Conservation (phyloP, 1,284 basidiomycete species). For the Erythrobasidium hasegawianum region DNA sequence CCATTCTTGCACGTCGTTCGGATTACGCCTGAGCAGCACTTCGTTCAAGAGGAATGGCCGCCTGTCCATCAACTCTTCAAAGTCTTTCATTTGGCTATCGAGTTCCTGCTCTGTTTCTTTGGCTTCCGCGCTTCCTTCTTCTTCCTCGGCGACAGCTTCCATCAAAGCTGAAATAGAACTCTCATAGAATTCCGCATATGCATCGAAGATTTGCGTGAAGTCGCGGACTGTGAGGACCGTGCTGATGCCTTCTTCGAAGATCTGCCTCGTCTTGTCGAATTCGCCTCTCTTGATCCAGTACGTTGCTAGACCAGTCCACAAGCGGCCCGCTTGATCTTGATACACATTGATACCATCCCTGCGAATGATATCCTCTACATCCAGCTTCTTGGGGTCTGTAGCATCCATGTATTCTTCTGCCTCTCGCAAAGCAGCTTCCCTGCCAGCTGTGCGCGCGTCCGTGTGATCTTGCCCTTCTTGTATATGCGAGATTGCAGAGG, state of each 20-base stretch:
- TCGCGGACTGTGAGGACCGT: conserved; percentile 89
- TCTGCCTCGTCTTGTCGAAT: conserved; percentile 73
- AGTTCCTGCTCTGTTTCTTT: conserved; percentile 78
- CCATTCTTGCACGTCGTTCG: conserved; percentile 99
- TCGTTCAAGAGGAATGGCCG: conserved; percentile 96
- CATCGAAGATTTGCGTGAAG: conserved; percentile 97
- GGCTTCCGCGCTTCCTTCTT: conserved; percentile 68
- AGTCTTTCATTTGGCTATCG: conserved; percentile 84
- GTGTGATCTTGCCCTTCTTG: conserved; percentile 18
- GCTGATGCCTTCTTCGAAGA: conserved; percentile 80
- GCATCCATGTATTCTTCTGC: conserved; percentile 66
- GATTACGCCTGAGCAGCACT: conserved; percentile 86
- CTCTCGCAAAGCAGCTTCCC: conserved; percentile 60
- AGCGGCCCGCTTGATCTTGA: conserved; percentile 90
- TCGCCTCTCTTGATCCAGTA: conserved; percentile 98
- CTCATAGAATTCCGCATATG: conserved; percentile 91
- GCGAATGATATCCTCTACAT: conserved; percentile 79
- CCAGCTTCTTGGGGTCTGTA: conserved; percentile 65
- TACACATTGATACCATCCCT: conserved; percentile 82
- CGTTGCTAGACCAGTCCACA: conserved; percentile 95
- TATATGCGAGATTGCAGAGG: conserved; percentile 43
- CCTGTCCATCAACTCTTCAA: conserved; percentile 91
- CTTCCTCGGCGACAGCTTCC: conserved; percentile 68
- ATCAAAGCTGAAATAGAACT: conserved; percentile 87
- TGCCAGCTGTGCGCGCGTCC: conserved; percentile 53